These are phyloP conservation scores for Karstenula rhodostoma DNA, from an alignment of 2,329 filamentous ascomycete genomes.

Conservation along the genomic window DNA sequence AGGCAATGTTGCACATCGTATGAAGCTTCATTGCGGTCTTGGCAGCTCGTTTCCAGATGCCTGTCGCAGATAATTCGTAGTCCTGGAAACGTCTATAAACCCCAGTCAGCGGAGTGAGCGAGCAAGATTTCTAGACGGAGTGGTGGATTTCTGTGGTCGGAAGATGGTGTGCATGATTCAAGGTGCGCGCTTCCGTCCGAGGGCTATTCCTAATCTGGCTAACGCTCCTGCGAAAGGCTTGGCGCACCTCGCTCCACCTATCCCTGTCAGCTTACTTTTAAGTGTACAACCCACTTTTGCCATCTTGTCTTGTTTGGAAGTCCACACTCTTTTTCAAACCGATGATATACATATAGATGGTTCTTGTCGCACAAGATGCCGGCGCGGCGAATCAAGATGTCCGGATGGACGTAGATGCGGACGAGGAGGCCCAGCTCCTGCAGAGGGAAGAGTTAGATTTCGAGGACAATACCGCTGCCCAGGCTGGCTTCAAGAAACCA, in stretches of 20 bases:
- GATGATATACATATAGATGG: conserved; percentile 8
- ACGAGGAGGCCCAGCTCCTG: conserved; percentile 43
- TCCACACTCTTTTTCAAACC: background rate
- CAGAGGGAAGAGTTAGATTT: conserved; percentile 36
- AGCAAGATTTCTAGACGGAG: too few species aligned
- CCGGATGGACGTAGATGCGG: conserved; percentile 19
- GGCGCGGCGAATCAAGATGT: conserved; percentile 14
- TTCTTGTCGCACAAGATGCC: background rate
- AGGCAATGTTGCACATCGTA: background rate
- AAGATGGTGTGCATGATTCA: too few species aligned
- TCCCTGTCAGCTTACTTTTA: conserved; percentile 1
- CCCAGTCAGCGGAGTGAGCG: too few species aligned
- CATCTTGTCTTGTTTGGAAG: background rate
- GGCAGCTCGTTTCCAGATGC: background rate
- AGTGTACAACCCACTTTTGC: background rate
- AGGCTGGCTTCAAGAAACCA: conserved; percentile 4
- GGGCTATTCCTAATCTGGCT: too few species aligned
- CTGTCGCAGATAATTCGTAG: background rate
- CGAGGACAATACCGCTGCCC: conserved; percentile 28
- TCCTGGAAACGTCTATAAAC: background rate
- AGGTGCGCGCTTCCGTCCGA: too few species aligned
- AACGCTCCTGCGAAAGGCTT: too few species aligned
- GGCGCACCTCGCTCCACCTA: too few species aligned
- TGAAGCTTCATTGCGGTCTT: background rate
- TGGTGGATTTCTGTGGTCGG: too few species aligned